Evolutionary conservation across 352 stramenopile genomes (phyloP), one percentile per base, ranked within the genome.

Genomic region (Phytophthora cryptogea): DNA sequence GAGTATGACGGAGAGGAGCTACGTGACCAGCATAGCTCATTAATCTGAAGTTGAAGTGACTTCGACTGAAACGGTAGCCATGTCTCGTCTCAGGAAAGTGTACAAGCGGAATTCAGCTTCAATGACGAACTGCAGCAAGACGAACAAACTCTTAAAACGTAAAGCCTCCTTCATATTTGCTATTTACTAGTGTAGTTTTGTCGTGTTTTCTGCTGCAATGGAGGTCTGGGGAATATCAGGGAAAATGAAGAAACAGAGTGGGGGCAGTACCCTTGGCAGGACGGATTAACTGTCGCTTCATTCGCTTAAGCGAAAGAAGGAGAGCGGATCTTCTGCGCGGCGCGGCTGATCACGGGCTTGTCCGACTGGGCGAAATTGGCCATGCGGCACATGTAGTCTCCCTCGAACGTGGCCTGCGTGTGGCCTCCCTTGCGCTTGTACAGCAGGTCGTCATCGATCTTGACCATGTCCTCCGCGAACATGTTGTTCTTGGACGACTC

Each of bases 331-430:
- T 92, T 92, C 32, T 86, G 64, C 9, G 69, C 76, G 17, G 70
- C 69, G 52, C 78, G 80, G 55, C 73, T 83, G 10, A 82, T 33
- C 32, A 67, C n/a, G 10, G 64, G 56, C 49, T 72, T 70, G 46
- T 87, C 65, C 20, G 77, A 71, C 59, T 83, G 69, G 39, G 70
- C 32, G 64, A 78, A 94, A 65, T 89, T 94, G 56, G 81, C 86
- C 83, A 93, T 94, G 51, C 89, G 69, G 59, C 82, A 91, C 47
- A 91, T 72, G 72, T 93, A 91, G 71, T 94, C 83, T 31, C 83
- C 86, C 42, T 94, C 86, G 43, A 94, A 93, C 31, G 80, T 91
- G 31, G 84, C 83, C 68, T 92, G 86, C 43, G 86, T 94, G 72
- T 91, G 83, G 27, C 86, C 86, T 10, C 86, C 83, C 53, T 84